These are phyloP conservation scores for Populus pruinosa DNA, from an alignment of 345 rosid species.

Conservation along the genomic window DNA sequence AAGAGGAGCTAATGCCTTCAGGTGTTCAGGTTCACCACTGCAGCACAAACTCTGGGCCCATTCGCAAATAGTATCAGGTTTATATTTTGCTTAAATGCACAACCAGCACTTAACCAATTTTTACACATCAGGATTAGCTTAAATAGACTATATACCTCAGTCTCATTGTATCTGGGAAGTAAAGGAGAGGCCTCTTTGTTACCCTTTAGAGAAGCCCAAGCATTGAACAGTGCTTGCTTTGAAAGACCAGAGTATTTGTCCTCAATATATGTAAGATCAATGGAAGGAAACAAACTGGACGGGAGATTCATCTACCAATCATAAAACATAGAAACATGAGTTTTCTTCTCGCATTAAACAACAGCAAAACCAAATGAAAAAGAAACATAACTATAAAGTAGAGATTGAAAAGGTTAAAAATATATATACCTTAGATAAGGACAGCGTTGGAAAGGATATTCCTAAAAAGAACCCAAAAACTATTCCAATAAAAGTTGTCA, in stretches of 20 bases:
- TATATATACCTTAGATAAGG: constrained; percentile 61
- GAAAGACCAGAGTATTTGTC: constrained; percentile 84
- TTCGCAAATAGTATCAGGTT: background rate
- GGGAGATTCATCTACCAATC: constrained; percentile 76
- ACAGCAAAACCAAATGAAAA: constrained; percentile 7
- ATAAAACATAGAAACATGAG: constrained; percentile 13
- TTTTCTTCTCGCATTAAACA: background rate
- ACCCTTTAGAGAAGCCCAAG: constrained; percentile 63
- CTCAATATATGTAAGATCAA: constrained; percentile 73
- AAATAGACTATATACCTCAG: constrained; percentile 45
- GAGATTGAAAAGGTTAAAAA: background rate
- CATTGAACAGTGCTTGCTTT: constrained; percentile 53
- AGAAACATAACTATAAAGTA: background rate
- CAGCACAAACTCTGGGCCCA: background rate
- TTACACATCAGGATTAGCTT: background rate
- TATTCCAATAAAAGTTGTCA: constrained; percentile 61
- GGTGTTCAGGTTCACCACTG: background rate
- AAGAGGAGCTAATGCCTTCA: background rate
- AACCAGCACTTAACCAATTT: background rate
- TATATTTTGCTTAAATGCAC: background rate
- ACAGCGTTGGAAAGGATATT: constrained; percentile 65
- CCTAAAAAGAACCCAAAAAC: constrained; percentile 83
- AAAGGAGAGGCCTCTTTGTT: constrained; percentile 28
- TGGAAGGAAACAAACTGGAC: constrained; percentile 69
- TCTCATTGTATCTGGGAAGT: constrained; percentile 29